Evolutionary conservation across 148 eudicot genomes (phyloP).

Genomic region (Salicornia ramosissima): DNA sequence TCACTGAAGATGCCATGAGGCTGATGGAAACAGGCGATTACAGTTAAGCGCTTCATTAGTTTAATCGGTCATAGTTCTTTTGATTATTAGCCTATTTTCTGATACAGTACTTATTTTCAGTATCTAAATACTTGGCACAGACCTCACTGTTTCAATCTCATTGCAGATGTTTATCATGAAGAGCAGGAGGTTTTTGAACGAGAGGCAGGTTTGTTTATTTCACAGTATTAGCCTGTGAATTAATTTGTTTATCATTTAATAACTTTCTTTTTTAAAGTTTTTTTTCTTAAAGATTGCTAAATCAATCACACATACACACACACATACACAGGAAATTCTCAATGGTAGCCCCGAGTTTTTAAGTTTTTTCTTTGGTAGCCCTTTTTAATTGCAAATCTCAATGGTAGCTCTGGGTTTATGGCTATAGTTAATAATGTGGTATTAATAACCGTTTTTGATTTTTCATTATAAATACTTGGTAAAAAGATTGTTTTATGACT

Average conservation of each 20-base stretch:
- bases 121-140: constrained; percentile 2
- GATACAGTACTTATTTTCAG: constrained; percentile 1
- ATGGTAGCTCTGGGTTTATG: too few species aligned
- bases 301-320: too few species aligned
- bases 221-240: neutral
- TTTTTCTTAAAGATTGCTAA: too few species aligned
- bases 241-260: neutral
- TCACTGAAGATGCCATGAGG: constrained; percentile 96
- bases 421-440: too few species aligned
- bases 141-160: constrained; percentile 14
- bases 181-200: constrained; percentile 78
- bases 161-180: constrained; percentile 93
- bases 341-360: too few species aligned
- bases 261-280: too few species aligned
- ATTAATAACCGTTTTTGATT: too few species aligned
- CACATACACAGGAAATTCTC: too few species aligned
- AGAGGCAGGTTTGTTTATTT: constrained; percentile 66
- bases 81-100: constrained; percentile 4
- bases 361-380: too few species aligned
- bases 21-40: constrained; percentile 92
- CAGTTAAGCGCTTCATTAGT: constrained; percentile 43
- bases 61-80: constrained; percentile 8
- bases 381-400: too few species aligned
- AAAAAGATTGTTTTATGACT: too few species aligned
- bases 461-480: too few species aligned